A percentile compares a stretch with the other conserved stretches of the same genome.
Evolutionary conservation across 108 stramenopile genomes (phyloP).

Genomic region (Conticribra weissflogii): DNA sequence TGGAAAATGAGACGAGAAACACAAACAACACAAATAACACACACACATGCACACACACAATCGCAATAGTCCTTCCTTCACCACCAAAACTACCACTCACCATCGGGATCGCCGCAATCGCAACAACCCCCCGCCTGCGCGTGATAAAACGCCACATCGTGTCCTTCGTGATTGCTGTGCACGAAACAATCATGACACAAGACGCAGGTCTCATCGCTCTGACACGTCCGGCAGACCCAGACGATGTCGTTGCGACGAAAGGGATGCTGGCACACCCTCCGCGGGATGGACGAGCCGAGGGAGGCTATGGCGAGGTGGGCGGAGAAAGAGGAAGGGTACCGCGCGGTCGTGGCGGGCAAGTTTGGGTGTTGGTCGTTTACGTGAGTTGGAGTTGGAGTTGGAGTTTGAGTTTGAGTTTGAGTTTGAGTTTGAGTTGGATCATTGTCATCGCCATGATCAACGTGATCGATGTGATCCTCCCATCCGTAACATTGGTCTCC

Average conservation of each 20-base stretch:
- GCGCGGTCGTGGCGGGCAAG: conserved; percentile 4
- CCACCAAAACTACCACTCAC: not conserved
- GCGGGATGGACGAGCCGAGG: conserved; percentile 60
- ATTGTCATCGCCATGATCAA: not conserved
- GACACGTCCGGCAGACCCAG: conserved; percentile 98
- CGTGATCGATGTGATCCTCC: not conserved
- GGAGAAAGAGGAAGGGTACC: conserved; percentile 13
- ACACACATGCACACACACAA: not conserved
- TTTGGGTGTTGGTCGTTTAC: not conserved
- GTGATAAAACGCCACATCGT: conserved; percentile 96
- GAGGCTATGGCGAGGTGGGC: conserved; percentile 23
- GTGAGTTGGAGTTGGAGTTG: not conserved
- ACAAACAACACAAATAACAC: not conserved
- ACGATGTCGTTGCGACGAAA: conserved; percentile 96
- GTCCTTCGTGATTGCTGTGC: conserved; percentile 89
- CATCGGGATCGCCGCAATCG: conserved; percentile 90
- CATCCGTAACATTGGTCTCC: not conserved
- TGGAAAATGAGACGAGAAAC: not conserved
- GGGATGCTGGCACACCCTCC: conserved; percentile 89
- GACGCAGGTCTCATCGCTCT: conserved; percentile 96
- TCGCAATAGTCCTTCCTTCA: not conserved
- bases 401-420: not conserved
- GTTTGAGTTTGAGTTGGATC: not conserved
- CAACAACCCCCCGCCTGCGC: conserved; percentile 97
- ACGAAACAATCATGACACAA: conserved; percentile 94